Base-by-base conservation (phyloP, 768 basidiomycete genomes). In the Leccinum variicolor region DNA sequence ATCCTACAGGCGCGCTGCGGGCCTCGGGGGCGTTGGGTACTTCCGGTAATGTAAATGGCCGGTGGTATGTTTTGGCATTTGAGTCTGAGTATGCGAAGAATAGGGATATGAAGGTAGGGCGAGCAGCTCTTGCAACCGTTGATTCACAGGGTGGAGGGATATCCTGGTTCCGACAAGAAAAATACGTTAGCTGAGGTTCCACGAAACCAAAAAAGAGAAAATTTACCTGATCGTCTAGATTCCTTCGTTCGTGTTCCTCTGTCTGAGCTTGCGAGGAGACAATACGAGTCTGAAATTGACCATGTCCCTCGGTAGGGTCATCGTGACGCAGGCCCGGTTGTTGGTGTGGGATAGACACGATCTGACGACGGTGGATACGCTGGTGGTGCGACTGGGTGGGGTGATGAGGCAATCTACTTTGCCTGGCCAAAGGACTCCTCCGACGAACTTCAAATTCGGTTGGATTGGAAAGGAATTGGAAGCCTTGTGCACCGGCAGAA, bases 121-220 rank as follows among this genome's bases (percentile, higher is more conserved):
- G 19, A 69, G 67, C 21, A 69, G 26, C n/a, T 69, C 60, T 33
- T 69, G 69, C 3, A 70, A 29, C 0, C 69, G 69, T 50, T 62
- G 66, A 17, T 52, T 66, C 9, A 62, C 46, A 7, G 5, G 51
- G 26, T n/a, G 28, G 26, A 39, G 4, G 55, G 6, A 28, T 55
- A 14, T 58, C 53, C 48, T 34, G 58, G 28, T 29, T 21, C 51
- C 60, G 50, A 25, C 23, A 29, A 46, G 45, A 46, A 47, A 15
- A 14, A 15, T 6, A 17, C 6, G 15, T 51, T 6, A 39, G 33
- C 39, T 3, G 11, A 15, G 14, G 14, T n/a, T 33, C 1, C 26
- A 47, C 36, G 61, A 34, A 45, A 26, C 4, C 5, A n/a, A 52
- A 17, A 52, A 8, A 10, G 25, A 49, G 6, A 6, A 23, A 14